These are phyloP conservation scores for Sugiyamaella floridensis DNA, from an alignment of 805 yeast genomes.

Conservation along the genomic window DNA sequence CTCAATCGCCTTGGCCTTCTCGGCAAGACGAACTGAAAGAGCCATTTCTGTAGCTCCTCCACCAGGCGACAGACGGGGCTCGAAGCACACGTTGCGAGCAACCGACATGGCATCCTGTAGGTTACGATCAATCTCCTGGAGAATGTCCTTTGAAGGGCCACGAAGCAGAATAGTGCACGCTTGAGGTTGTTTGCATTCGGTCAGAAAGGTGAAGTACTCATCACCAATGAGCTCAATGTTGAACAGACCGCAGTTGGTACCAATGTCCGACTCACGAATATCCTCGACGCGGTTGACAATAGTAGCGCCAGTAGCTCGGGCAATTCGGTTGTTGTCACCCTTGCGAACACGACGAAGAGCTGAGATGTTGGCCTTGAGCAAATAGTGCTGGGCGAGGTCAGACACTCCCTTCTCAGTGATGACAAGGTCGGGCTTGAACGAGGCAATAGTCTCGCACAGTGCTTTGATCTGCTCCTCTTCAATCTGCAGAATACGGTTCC, in stretches of 20 bases:
- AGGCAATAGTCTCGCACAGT: conserved; percentile 77
- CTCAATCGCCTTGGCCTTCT: conserved; percentile 84
- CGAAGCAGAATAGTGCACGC: conserved; percentile 92
- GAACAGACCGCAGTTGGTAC: conserved; percentile 82
- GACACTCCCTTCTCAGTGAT: conserved; percentile 98
- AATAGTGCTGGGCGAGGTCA: conserved; percentile 93
- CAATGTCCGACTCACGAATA: conserved; percentile 82
- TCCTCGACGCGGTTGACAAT: conserved; percentile 95
- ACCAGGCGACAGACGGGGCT: conserved; percentile 94
- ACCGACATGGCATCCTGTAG: conserved; percentile 98
- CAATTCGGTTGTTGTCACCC: conserved; percentile 91
- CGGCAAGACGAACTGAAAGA: conserved; percentile 77
- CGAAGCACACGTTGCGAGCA: conserved; percentile 87
- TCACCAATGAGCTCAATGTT: conserved; percentile 94
- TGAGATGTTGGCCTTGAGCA: conserved; percentile 87
- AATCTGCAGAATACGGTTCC: conserved; percentile 90
- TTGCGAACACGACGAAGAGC: conserved; percentile 92
- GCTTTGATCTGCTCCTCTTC: conserved; percentile 94
- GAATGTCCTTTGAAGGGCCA: conserved; percentile 94
- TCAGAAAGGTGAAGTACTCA: conserved; percentile 85
- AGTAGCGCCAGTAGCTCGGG: conserved; percentile 96
- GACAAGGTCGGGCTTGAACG: conserved; percentile 86
- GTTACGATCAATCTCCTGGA: conserved; percentile 94
- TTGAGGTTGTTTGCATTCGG: conserved; percentile 73
- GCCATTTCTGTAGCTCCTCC: conserved; percentile 99